phyloP scores from a whole-genome alignment of 2,329 filamentous ascomycete species.

The Zasmidium angulare region DNA sequence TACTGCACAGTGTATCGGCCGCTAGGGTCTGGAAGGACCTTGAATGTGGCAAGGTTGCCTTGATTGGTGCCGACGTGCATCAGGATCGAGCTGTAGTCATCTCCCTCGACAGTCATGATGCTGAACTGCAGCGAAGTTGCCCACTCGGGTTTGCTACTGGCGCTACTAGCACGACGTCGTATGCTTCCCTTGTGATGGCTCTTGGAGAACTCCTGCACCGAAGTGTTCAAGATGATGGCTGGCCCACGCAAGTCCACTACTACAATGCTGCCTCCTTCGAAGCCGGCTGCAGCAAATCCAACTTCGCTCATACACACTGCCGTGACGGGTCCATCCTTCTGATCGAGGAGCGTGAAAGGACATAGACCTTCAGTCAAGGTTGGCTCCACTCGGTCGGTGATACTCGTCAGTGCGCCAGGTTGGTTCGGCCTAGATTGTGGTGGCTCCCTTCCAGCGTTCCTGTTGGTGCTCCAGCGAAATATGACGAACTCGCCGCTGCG shows the following conservation, averaged over 20 bases:
- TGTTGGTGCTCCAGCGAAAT: slow-evolving; percentile 85
- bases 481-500: slow-evolving; percentile 80
- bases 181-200: slow-evolving; percentile 76
- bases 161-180: slow-evolving; percentile 52
- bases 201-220: slow-evolving; percentile 71
- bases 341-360: slow-evolving; percentile 77
- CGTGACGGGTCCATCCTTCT: slow-evolving; percentile 77
- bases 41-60: slow-evolving; percentile 85
- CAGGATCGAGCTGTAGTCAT: slow-evolving; percentile 90
- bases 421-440: slow-evolving; percentile 49
- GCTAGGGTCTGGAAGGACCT: slow-evolving; percentile 71
- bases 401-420: slow-evolving; percentile 63
- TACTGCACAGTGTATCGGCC: slow-evolving; percentile 71
- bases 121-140: slow-evolving; percentile 84
- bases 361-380: slow-evolving; percentile 75
- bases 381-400: slow-evolving; percentile 70
- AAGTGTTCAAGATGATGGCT: slow-evolving; percentile 73
- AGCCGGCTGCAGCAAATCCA: slow-evolving; percentile 85
- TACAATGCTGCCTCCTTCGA: slow-evolving; percentile 75
- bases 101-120: slow-evolving; percentile 89
- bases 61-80: slow-evolving; percentile 87
- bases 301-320: slow-evolving; percentile 84
- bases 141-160: slow-evolving; percentile 63
- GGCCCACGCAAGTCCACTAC: slow-evolving; percentile 89
- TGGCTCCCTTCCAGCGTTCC: slow-evolving; percentile 65